Percentiles rank a stretch among this genome's conserved stretches.
phyloP scores from a whole-genome alignment of 805 yeast genomes.

The Nematodospora valgi region DNA sequence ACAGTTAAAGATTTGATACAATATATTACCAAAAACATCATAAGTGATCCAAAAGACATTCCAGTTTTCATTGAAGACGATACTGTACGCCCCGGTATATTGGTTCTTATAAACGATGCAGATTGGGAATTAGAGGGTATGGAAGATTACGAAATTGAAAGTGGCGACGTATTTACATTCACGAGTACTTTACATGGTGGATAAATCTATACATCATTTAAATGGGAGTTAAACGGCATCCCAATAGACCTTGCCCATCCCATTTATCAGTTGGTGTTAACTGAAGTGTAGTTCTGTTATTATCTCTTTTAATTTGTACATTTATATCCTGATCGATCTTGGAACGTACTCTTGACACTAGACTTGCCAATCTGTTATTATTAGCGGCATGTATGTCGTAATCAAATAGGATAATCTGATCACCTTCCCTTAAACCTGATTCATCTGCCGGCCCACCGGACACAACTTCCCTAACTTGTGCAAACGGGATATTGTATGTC shows the following conservation, averaged over 20 bases:
- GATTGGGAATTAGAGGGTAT: slow-evolving; percentile 97
- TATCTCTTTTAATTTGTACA: slow-evolving; percentile 31
- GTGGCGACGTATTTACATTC: slow-evolving; percentile 76
- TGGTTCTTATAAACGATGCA: slow-evolving; percentile 87
- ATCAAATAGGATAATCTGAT: slow-evolving; percentile 55
- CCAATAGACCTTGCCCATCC: slow-evolving; percentile 68
- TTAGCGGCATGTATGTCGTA: slow-evolving; percentile 48
- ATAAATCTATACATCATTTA: slow-evolving; percentile 28
- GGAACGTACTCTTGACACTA: slow-evolving; percentile 43
- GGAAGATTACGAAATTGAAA: slow-evolving; percentile 72
- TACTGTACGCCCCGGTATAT: slow-evolving; percentile 84
- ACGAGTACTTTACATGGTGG: slow-evolving; percentile 97
- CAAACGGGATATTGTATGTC: slow-evolving; percentile 46
- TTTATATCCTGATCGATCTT: slow-evolving; percentile 27
- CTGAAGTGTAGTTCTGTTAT: slow-evolving; percentile 14
- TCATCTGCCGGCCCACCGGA: slow-evolving; percentile 52
- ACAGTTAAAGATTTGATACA: slow-evolving; percentile 52
- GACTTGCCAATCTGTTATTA: slow-evolving; percentile 44
- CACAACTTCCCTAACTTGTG: slow-evolving; percentile 48
- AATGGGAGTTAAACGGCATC: slow-evolving; percentile 54
- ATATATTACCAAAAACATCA: slow-evolving; percentile 50
- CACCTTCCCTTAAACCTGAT: slow-evolving; percentile 53
- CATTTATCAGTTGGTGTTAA: slow-evolving; percentile 50
- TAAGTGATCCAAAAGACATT: slow-evolving; percentile 58
- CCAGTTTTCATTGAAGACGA: slow-evolving; percentile 81